phyloP scores from a whole-genome alignment of 345 rosid genomes.

The Ailanthus altissimus region DNA sequence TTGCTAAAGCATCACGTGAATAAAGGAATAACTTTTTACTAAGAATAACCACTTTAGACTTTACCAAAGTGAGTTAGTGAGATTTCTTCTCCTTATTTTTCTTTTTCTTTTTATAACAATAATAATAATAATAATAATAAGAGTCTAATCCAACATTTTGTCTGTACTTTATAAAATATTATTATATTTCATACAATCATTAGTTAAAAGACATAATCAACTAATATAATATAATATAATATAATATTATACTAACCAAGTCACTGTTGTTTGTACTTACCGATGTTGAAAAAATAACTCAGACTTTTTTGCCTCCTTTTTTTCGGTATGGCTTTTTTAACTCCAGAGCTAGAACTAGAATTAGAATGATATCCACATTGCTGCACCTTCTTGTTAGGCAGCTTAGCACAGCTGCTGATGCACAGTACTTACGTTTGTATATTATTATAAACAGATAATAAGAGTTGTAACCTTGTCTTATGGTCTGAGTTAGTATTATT shows the following conservation, averaged over 20 bases:
- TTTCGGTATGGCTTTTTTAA: background rate
- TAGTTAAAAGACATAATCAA: background rate
- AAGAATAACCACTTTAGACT: constrained; percentile 12
- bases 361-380: too few relatives aligned
- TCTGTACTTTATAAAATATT: too few relatives aligned
- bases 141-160: too few relatives aligned
- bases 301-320: too few relatives aligned
- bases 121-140: too few relatives aligned
- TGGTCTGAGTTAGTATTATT: background rate
- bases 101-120: too few relatives aligned
- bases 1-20: constrained; percentile 2
- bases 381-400: too few relatives aligned
- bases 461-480: background rate
- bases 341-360: too few relatives aligned
- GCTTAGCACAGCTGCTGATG: background rate
- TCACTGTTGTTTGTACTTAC: background rate
- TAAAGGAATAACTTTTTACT: constrained; percentile 3
- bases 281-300: background rate
- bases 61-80: background rate
- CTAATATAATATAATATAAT: too few relatives aligned
- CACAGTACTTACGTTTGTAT: background rate
- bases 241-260: background rate
- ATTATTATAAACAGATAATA: background rate
- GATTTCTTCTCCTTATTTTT: background rate
- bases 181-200: too few relatives aligned